Evolutionary conservation across 1,284 basidiomycete species (phyloP), one percentile per base, ranked within the genome.

Genomic region (Stygiomarasmius scandens): DNA sequence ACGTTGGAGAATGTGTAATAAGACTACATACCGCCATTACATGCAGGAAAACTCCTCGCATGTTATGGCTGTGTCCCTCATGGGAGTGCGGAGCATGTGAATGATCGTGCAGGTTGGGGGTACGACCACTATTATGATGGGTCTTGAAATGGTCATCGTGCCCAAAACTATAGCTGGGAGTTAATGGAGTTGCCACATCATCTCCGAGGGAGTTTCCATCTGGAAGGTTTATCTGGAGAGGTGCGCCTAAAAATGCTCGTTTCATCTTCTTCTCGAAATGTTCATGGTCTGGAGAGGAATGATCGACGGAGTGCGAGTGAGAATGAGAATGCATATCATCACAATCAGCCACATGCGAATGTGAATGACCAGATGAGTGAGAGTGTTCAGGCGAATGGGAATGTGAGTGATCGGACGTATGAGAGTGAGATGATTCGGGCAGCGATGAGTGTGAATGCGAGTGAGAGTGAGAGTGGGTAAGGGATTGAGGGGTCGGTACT

Each of bases 11-110:
- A 32, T 32, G 12, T 32, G 29, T 5, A 12, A 32, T 32, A 32
- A 12, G 25, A 41, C 11, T 38, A 76, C 88, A 67, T 71, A 94
- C 93, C 50, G 90, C 90, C 90, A 93, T 90, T 49, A 93, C 91
- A 69, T 93, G 90, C 59, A 99, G 76, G 71, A 99, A 99, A 12
- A 99, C 95, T n/a, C 97, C 97, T 49, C 95, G 90, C 97, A 99
- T 99, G 71, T 99, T 99, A 74, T 99, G 95, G 71, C 92, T 95
- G 67, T 96, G 94, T 0, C 90, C 89, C 72, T 90, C 89, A 67
- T 92, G 86, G 22, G 78, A 75, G 54, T 41, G 38, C 16, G 85
- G 79, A 20, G 71, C 72, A 65, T 67, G 61, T 2, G 71, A 64
- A 59, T 87, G 84, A 61, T 80, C 78, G 63, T 87, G 84, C 49